phyloP scores from a whole-genome alignment of 192 early-diverging fungal species.

The Obelidium mucronatum region DNA sequence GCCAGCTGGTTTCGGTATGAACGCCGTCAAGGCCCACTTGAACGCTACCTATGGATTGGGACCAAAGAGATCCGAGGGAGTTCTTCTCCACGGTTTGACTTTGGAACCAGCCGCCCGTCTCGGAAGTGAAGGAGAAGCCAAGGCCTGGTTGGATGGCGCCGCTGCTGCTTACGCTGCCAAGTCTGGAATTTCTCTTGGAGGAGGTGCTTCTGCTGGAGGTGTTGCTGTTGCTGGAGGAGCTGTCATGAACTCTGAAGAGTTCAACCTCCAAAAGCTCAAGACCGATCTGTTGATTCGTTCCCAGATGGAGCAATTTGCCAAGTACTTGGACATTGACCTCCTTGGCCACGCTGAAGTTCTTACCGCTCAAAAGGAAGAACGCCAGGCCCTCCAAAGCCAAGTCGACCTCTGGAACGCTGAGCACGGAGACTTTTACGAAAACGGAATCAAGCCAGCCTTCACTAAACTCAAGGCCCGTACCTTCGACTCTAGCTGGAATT shows the following conservation, averaged over 20 bases:
- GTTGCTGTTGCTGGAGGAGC: constrained; percentile 59
- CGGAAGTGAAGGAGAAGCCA: constrained; percentile 74
- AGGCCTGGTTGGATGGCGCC: constrained; percentile 79
- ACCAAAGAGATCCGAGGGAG: constrained; percentile 73
- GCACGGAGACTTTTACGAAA: constrained; percentile 89
- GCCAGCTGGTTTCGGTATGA: constrained; percentile 87
- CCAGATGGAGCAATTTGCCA: constrained; percentile 81
- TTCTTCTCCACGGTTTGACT: constrained; percentile 78
- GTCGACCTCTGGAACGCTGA: constrained; percentile 91
- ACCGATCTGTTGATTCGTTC: constrained; percentile 73
- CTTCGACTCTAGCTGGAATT: constrained; percentile 98
- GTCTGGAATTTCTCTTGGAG: constrained; percentile 71
- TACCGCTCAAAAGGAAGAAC: constrained; percentile 67
- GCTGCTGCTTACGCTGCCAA: constrained; percentile 75
- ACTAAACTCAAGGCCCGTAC: constrained; percentile 83
- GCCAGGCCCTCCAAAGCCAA: constrained; percentile 76
- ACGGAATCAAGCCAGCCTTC: constrained; percentile 89
- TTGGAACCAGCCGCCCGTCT: constrained; percentile 86
- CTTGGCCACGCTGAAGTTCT: constrained; percentile 62
- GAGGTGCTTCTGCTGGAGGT: constrained; percentile 54
- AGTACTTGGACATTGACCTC: constrained; percentile 83
- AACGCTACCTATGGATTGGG: constrained; percentile 76
- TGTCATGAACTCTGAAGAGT: constrained; percentile 88
- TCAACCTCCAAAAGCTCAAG: constrained; percentile 77
- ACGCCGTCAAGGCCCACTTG: constrained; percentile 79